Conservation (phyloP, 1,139 yeast species). For the Eremothecium coryli region DNA sequence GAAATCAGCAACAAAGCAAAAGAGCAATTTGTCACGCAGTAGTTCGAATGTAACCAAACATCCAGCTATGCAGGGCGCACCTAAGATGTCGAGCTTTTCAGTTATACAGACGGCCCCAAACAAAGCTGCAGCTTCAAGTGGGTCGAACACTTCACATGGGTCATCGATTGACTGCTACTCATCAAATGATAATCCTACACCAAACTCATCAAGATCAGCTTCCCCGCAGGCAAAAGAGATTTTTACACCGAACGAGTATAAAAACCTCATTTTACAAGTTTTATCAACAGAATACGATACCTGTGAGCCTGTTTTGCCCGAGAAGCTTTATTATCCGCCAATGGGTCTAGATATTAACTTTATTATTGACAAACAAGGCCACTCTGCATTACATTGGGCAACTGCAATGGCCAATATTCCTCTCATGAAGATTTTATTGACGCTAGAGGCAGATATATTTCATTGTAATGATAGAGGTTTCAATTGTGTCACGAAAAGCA, state of each 20-base stretch:
- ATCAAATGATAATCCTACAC: conserved; percentile 34
- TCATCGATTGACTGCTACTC: conserved; percentile 21
- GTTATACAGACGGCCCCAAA: conserved; percentile 10
- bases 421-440: conserved; percentile 59
- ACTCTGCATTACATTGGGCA: conserved; percentile 96
- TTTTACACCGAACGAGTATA: conserved; percentile 20
- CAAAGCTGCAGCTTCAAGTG: conserved; percentile 22
- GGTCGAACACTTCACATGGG: conserved; percentile 28
- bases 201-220: conserved; percentile 32
- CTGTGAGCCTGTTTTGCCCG: conserved; percentile 50
- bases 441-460: conserved; percentile 63
- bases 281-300: conserved; percentile 58
- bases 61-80: conserved; percentile 5
- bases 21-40: background rate
- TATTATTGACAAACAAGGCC: conserved; percentile 91
- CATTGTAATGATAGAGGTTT: conserved; percentile 69
- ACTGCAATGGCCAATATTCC: conserved; percentile 79
- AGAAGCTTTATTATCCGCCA: conserved; percentile 65
- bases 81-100: conserved; percentile 6
- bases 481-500: conserved; percentile 74
- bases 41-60: background rate
- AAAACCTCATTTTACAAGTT: conserved; percentile 27
- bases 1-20: background rate
- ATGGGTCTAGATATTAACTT: conserved; percentile 73
- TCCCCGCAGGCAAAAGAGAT: conserved; percentile 13